A percentile compares a stretch with the other conserved stretches of the same genome.
These are phyloP conservation scores for Coemansia sp. DNA, from an alignment of 192 early-diverging fungal genomes.

Conservation along the genomic window DNA sequence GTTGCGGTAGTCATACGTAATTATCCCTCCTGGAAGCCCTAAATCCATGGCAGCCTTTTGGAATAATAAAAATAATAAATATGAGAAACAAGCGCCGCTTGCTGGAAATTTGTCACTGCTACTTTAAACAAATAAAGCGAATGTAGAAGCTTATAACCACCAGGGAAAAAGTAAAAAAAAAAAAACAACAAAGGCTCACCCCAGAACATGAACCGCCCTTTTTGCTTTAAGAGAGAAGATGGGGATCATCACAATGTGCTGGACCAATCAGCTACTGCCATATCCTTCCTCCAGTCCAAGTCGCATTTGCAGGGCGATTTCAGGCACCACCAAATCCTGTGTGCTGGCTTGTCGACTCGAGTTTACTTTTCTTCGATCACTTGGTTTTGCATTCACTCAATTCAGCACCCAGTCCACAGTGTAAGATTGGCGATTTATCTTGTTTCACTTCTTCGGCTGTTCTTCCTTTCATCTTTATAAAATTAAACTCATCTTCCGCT, in stretches of 20 bases:
- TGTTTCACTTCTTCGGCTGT: neutral
- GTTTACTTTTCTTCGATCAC: too few species aligned
- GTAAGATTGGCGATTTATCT: neutral
- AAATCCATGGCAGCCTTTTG: slow-evolving; percentile 24
- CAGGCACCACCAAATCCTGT: too few species aligned
- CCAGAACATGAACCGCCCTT: too few species aligned
- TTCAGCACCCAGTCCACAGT: too few species aligned
- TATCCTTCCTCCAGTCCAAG: neutral
- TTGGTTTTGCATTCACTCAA: too few species aligned
- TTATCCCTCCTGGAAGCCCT: slow-evolving; percentile 41
- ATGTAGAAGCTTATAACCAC: neutral
- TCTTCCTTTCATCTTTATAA: neutral
- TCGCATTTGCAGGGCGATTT: neutral
- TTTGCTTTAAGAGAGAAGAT: too few species aligned
- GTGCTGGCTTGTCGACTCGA: too few species aligned
- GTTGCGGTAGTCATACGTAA: slow-evolving; percentile 42
- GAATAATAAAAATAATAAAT: neutral
- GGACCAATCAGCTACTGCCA: slow-evolving; percentile 31
- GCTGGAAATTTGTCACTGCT: neutral
- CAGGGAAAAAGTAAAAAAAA: neutral
- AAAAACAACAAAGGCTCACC: slow-evolving; percentile 1
- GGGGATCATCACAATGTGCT: slow-evolving; percentile 7
- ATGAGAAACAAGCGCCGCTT: neutral
- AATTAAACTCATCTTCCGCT: neutral
- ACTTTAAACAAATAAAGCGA: neutral